A percentile compares a stretch with the other conserved stretches of the same genome.
Evolutionary conservation across 148 eudicot genomes (phyloP).

Genomic region (Amaranthus palmeri): DNA sequence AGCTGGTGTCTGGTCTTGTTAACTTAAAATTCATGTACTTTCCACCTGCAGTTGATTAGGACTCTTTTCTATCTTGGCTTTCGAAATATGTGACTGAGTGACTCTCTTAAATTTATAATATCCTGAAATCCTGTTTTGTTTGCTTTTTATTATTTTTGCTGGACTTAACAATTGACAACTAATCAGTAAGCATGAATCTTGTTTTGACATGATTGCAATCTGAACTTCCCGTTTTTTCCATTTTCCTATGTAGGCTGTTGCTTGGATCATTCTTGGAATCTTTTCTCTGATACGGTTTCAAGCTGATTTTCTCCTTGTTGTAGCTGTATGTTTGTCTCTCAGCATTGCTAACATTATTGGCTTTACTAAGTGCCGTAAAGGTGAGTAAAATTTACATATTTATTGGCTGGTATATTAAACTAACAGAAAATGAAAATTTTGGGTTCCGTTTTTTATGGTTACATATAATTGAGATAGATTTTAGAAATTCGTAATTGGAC

Average conservation of each 20-base stretch:
- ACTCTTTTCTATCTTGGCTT: not conserved
- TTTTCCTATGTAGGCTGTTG: constrained; percentile 60
- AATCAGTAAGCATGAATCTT: not conserved
- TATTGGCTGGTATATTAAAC: not conserved
- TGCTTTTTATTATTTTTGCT: not conserved
- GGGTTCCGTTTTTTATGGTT: not conserved
- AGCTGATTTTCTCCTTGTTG: constrained; percentile 94
- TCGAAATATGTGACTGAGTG: not conserved
- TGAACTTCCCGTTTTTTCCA: constrained; percentile 7
- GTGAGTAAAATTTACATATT: constrained; percentile 27
- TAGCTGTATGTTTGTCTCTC: constrained; percentile 94
- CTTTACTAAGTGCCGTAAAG: constrained; percentile 95
- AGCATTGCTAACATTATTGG: constrained; percentile 88
- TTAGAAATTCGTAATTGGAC: not conserved
- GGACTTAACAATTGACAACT: no score
- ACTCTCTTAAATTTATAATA: not conserved
- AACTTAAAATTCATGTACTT: not conserved
- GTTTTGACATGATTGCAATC: not conserved
- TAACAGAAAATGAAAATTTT: not conserved
- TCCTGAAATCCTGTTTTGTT: not conserved
- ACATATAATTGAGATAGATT: not conserved
- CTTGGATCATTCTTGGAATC: constrained; percentile 74
- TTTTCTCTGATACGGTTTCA: constrained; percentile 94
- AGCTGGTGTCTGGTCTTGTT: not conserved
- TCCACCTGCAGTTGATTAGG: not conserved